Evolutionary conservation across 805 yeast species (phyloP).

Genomic region (Millerozyma miso): DNA sequence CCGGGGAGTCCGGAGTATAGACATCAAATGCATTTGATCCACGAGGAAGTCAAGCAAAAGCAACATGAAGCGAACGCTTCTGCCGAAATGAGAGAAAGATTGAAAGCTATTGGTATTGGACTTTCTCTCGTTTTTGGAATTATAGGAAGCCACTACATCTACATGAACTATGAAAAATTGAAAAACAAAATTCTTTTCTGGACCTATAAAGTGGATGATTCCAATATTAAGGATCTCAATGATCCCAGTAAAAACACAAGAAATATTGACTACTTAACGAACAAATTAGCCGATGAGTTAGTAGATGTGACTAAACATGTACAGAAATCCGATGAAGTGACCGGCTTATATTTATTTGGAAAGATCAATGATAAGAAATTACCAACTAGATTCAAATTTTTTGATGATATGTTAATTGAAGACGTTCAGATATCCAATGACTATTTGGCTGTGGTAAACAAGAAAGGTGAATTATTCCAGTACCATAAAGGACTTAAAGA

Average conservation of each 20-base stretch:
- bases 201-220: slow-evolving; percentile 34
- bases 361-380: slow-evolving; percentile 31
- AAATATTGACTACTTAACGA: slow-evolving; percentile 20
- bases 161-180: slow-evolving; percentile 40
- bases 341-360: slow-evolving; percentile 39
- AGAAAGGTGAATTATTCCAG: slow-evolving; percentile 68
- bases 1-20: slow-evolving; percentile 36
- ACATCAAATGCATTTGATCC: slow-evolving; percentile 24
- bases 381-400: slow-evolving; percentile 60
- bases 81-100: slow-evolving; percentile 39
- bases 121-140: slow-evolving; percentile 33
- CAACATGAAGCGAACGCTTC: slow-evolving; percentile 24
- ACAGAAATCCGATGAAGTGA: slow-evolving; percentile 16
- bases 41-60: slow-evolving; percentile 20
- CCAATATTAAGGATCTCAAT: slow-evolving; percentile 29
- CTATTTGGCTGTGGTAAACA: slow-evolving; percentile 55
- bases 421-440: slow-evolving; percentile 51
- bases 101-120: slow-evolving; percentile 45
- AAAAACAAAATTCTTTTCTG: slow-evolving; percentile 30
- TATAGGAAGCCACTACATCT: slow-evolving; percentile 37
- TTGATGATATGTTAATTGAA: slow-evolving; percentile 56
- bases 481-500: slow-evolving; percentile 51
- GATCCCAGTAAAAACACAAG: slow-evolving; percentile 29
- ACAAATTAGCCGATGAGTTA: slow-evolving; percentile 21
- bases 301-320: slow-evolving; percentile 15